Evolutionary conservation across 306 rosid genomes (phyloP).

Genomic region (Adenanthera pavonina): DNA sequence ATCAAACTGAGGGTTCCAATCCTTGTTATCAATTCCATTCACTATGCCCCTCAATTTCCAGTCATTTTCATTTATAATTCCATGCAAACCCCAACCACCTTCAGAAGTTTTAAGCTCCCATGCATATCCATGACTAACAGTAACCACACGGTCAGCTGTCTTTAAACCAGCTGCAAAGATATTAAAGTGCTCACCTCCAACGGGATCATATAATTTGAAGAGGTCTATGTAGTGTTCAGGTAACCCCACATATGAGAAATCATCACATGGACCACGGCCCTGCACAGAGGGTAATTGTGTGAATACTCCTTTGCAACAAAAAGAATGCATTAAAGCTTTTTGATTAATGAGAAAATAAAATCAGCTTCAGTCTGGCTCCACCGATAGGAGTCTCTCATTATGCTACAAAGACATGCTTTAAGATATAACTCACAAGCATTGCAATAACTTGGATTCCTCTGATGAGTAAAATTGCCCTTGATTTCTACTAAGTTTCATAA

Average conservation of each 20-base stretch:
- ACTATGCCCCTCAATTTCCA: conserved; percentile 95
- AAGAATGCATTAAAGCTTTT: conserved; percentile 23
- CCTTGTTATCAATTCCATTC: conserved; percentile 84
- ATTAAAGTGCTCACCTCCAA: conserved; percentile 96
- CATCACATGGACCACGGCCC: conserved; percentile 94
- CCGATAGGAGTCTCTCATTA: conserved; percentile 14
- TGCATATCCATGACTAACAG: conserved; percentile 94
- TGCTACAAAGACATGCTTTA: conserved; percentile 25
- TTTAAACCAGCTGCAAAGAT: conserved; percentile 96
- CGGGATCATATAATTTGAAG: conserved; percentile 74
- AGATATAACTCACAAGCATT: conserved; percentile 26
- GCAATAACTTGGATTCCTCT: conserved; percentile 19
- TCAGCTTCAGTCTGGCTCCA: conserved; percentile 19
- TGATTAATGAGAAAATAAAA: conserved; percentile 9
- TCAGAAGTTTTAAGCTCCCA: conserved; percentile 87
- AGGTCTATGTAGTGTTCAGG: conserved; percentile 77
- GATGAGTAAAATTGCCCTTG: conserved; percentile 26
- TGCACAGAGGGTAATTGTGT: conserved; percentile 37
- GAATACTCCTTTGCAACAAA: conserved; percentile 30
- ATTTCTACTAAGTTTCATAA: conserved; percentile 27
- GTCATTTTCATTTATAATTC: conserved; percentile 75
- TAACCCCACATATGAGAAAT: conserved; percentile 63
- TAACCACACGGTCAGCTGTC: conserved; percentile 83
- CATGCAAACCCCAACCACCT: conserved; percentile 98
- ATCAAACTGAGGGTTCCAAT: conserved; percentile 83